These are phyloP conservation scores for Monilinia vaccinii-corymbosi DNA, from an alignment of 2,329 filamentous ascomycete genomes.

Conservation along the genomic window DNA sequence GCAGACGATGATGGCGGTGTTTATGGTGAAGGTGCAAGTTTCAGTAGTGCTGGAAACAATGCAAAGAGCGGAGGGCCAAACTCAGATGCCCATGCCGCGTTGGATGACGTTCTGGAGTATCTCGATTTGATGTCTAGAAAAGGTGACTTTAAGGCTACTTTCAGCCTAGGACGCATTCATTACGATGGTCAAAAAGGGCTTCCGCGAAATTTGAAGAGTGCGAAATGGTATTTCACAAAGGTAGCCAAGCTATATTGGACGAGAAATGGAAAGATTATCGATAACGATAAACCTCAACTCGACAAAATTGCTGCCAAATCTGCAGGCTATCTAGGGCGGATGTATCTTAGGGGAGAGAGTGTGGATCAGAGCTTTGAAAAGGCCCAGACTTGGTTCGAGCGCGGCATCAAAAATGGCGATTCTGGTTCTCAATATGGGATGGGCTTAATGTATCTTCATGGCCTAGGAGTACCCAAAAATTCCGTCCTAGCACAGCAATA, in stretches of 20 bases:
- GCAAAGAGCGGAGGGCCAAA: slow-evolving; percentile 64
- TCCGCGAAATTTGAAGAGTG: slow-evolving; percentile 50
- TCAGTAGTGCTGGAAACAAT: slow-evolving; percentile 75
- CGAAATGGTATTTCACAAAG: slow-evolving; percentile 59
- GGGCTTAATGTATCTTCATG: slow-evolving; percentile 62
- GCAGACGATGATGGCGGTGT: slow-evolving; percentile 87
- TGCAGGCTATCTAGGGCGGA: slow-evolving; percentile 61
- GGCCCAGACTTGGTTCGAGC: slow-evolving; percentile 58
- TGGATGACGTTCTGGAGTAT: slow-evolving; percentile 93
- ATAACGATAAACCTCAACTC: slow-evolving; percentile 45
- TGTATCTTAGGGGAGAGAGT: slow-evolving; percentile 64
- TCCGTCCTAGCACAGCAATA: slow-evolving; percentile 52
- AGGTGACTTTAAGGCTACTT: slow-evolving; percentile 62
- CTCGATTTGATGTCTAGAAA: slow-evolving; percentile 64
- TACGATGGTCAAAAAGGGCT: slow-evolving; percentile 59
- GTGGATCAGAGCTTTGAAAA: slow-evolving; percentile 56
- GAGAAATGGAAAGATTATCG: slow-evolving; percentile 50
- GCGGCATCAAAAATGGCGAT: slow-evolving; percentile 55
- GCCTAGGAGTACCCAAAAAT: slow-evolving; percentile 54
- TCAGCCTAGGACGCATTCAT: slow-evolving; percentile 58
- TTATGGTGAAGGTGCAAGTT: slow-evolving; percentile 91
- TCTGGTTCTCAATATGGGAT: slow-evolving; percentile 60
- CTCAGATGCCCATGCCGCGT: slow-evolving; percentile 73
- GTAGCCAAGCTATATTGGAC: slow-evolving; percentile 61
- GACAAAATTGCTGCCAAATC: slow-evolving; percentile 60